phyloP scores from a whole-genome alignment of 768 basidiomycete species.

The Termitomyces heimii region DNA sequence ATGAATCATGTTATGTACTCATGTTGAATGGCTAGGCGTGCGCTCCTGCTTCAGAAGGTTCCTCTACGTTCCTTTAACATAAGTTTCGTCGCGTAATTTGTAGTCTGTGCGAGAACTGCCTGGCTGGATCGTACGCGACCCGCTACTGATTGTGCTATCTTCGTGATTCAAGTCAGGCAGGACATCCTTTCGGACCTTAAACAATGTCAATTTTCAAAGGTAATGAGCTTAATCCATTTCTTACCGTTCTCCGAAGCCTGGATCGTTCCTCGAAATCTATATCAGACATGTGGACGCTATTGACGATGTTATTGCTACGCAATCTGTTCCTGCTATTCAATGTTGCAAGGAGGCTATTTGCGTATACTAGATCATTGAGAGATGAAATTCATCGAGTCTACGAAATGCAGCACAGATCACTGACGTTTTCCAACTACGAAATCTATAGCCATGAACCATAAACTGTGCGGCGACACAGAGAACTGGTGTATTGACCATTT shows the following conservation, averaged over 20 bases:
- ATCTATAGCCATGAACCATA: conserved; percentile 34
- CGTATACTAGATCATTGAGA: conserved; percentile 28
- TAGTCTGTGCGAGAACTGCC: neutral
- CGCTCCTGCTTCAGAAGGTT: neutral
- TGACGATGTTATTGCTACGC: neutral
- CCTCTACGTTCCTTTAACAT: neutral
- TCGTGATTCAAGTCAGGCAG: neutral
- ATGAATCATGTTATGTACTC: neutral
- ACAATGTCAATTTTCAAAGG: neutral
- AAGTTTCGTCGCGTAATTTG: neutral
- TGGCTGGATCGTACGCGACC: neutral
- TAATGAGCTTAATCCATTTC: neutral
- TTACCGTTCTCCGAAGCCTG: neutral
- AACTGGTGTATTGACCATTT: conserved; percentile 13
- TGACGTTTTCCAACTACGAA: conserved; percentile 43
- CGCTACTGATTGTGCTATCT: neutral
- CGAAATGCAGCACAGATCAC: conserved; percentile 3
- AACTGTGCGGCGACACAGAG: conserved; percentile 21
- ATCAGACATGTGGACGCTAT: conserved; percentile 12
- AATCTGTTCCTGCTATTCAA: conserved; percentile 32
- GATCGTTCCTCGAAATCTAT: conserved; percentile 6
- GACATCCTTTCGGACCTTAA: conserved; percentile 1
- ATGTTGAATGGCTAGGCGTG: neutral
- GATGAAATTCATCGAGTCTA: neutral
- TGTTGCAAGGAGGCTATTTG: conserved; percentile 39